phyloP scores from a whole-genome alignment of 2,329 filamentous ascomycete species.

The Tolypocladium ophioglossoides region DNA sequence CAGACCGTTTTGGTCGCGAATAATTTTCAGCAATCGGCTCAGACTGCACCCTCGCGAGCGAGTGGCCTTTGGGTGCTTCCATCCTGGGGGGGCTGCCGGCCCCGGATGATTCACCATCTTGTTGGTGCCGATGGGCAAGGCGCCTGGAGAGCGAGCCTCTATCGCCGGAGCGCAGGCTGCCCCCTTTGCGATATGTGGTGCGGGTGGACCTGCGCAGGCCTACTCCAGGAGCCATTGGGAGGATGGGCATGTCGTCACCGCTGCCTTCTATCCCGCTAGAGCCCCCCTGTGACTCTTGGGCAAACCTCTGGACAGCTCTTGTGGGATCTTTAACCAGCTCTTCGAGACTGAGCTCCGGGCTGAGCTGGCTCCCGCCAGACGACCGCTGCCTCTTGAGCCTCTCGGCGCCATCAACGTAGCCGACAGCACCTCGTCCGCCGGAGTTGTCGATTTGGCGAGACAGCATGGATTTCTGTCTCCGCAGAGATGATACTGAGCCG shows the following conservation, averaged over 20 bases:
- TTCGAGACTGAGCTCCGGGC: constrained; percentile 61
- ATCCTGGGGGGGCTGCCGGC: constrained; percentile 21
- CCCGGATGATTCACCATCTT: constrained; percentile 42
- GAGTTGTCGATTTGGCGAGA: constrained; percentile 81
- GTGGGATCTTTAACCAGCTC: constrained; percentile 73
- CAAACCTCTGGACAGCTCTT: constrained; percentile 58
- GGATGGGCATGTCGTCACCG: constrained; percentile 71
- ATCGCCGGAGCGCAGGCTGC: constrained; percentile 73
- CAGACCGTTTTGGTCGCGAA: constrained; percentile 42
- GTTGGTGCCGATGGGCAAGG: constrained; percentile 43
- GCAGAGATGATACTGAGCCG: constrained; percentile 51
- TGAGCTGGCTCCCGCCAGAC: constrained; percentile 34
- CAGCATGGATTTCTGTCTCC: constrained; percentile 90
- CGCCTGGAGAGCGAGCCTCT: constrained; percentile 67
- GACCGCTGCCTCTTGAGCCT: constrained; percentile 66
- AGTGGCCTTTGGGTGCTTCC: constrained; percentile 37
- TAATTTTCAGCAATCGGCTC: constrained; percentile 57
- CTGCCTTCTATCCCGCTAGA: constrained; percentile 29
- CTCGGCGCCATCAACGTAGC: constrained; percentile 77
- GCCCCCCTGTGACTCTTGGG: constrained; percentile 41
- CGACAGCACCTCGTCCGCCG: constrained; percentile 42
- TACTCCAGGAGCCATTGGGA: constrained; percentile 67
- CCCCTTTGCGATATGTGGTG: constrained; percentile 79
- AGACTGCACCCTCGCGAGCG: constrained; percentile 54
- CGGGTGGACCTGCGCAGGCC: constrained; percentile 81